phyloP scores from a whole-genome alignment of 192 early-diverging fungal species.

The Rhizophagus clarus region DNA sequence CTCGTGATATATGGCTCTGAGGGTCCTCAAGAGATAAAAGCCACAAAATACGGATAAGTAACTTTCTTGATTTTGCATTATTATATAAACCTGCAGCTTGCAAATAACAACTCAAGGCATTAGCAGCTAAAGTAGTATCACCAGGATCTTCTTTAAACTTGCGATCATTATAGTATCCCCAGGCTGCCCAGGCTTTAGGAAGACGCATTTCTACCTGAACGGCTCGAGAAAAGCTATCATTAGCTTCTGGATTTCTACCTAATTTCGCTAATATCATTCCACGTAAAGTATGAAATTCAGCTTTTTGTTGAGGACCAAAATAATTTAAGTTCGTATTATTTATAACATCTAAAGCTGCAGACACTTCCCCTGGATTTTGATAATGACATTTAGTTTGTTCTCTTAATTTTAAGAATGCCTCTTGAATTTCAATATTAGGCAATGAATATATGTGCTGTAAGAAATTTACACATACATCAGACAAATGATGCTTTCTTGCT shows the following conservation, averaged over 20 bases:
- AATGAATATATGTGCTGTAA: conserved; percentile 97
- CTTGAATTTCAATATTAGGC: conserved; percentile 99
- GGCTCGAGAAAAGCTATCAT: conserved; percentile 85
- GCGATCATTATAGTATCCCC: conserved; percentile 94
- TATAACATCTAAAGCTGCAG: conserved; percentile 94
- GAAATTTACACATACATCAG: conserved; percentile 89
- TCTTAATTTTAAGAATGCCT: conserved; percentile 93
- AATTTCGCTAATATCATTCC: conserved; percentile 93
- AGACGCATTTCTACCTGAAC: conserved; percentile 86
- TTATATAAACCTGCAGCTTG: conserved; percentile 91
- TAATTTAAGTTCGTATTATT: conserved; percentile 99
- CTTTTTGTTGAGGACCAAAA: conserved; percentile 89
- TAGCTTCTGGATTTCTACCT: conserved; percentile 82
- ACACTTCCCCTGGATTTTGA: conserved; percentile 83
- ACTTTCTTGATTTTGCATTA: conserved; percentile 84
- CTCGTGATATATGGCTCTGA: conserved; percentile 68
- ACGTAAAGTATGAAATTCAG: conserved; percentile 97
- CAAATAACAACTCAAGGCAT: conserved; percentile 95
- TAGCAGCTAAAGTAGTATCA: conserved; percentile 79
- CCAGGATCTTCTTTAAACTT: conserved; percentile 83
- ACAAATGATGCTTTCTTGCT: conserved; percentile 91
- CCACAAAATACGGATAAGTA: conserved; percentile 92
- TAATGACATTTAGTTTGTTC: conserved; percentile 99
- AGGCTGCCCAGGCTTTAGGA: conserved; percentile 96
- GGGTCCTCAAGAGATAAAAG: conserved; percentile 87